Base-by-base conservation (phyloP, 176 grass and related monocot genomes). In the Lolium rigidum region DNA sequence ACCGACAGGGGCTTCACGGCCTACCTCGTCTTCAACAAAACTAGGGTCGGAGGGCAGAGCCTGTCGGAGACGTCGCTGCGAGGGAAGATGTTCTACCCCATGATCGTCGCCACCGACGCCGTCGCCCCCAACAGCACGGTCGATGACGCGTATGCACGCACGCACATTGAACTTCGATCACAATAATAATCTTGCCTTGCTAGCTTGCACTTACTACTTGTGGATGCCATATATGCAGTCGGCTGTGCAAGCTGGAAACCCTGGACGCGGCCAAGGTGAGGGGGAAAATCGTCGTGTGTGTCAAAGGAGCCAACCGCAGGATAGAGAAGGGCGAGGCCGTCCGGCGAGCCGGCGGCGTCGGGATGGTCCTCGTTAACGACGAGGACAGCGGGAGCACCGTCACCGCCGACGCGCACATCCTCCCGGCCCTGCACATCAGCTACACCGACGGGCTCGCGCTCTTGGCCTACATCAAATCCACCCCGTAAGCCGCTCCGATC, bases 371-470 rank as follows among this genome's bases (percentile, higher is more conserved):
- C 25, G 50, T 89, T 58, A 94, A 94, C 41, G 82, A 81, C 70
- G 66, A 57, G 66, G 67, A 2, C 14, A 7, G 50, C 35, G 90
- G 83, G 0, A 69, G 83, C 18, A 77, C 67, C 16, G 47, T 92
- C 80, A 21, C 85, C 22, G 80, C 92, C 58, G 92, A 94, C 59
- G 48, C 79, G 7, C 92, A 97, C 63, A 16, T 97, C 20, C 28
- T 97, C 70, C 92, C 94, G 6, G 89, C 94, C 16, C 87, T 90
- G 77, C 91, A 97, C 85, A 90, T 97, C 82, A 57, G 70, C 21
- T 88, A 90, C 68, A 82, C 28, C 47, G 80, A 94, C 17, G 89
- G 89, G 31, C 47, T 74, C 41, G 57, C n/a, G 10, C 90, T 97
- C 80, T 60, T 65, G 5, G 82, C 80, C 0, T 94, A 94, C 82